Evolutionary conservation across 1,284 basidiomycete genomes (phyloP).

Genomic region (Tylopilus sp.): DNA sequence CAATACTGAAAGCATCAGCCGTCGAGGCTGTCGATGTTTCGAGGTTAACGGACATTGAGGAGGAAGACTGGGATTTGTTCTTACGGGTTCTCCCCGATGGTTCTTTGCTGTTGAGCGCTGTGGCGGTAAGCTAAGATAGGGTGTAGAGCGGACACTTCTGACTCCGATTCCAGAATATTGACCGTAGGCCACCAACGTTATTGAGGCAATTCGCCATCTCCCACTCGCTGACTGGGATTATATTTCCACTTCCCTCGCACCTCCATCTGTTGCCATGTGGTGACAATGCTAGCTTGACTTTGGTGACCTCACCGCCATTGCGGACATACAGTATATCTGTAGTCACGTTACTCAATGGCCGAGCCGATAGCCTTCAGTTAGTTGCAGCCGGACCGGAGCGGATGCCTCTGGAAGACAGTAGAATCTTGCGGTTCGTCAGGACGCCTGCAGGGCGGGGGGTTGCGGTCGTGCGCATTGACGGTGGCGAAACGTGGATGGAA

Average conservation of each 20-base stretch:
- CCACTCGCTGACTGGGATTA: conserved; percentile 51
- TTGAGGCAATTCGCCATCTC: conserved; percentile 75
- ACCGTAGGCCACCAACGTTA: conserved; percentile 84
- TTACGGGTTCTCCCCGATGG: conserved; percentile 72
- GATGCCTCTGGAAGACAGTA: conserved; percentile 47
- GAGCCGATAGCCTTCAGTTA: conserved; percentile 49
- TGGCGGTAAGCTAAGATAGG: conserved; percentile 55
- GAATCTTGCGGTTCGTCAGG: conserved; percentile 62
- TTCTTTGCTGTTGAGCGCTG: conserved; percentile 66
- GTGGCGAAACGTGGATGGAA: conserved; percentile 65
- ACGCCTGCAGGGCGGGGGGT: conserved; percentile 76
- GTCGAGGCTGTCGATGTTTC: conserved; percentile 42
- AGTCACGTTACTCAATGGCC: conserved; percentile 59
- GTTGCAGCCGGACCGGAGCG: conserved; percentile 41
- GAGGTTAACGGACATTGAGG: conserved; percentile 56
- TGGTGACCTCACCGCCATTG: conserved; percentile 62
- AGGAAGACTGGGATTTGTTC: conserved; percentile 79
- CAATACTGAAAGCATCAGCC: conserved; percentile 34
- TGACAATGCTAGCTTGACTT: conserved; percentile 46
- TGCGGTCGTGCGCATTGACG: conserved; percentile 56
- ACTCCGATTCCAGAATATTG: conserved; percentile 66
- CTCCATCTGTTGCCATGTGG: conserved; percentile 56
- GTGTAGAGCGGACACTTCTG: conserved; percentile 6
- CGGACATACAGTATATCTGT: conserved; percentile 56
- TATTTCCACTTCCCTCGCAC: conserved; percentile 48